phyloP scores from a whole-genome alignment of 2,329 filamentous ascomycete genomes.

The Calonectria hawksworthii region DNA sequence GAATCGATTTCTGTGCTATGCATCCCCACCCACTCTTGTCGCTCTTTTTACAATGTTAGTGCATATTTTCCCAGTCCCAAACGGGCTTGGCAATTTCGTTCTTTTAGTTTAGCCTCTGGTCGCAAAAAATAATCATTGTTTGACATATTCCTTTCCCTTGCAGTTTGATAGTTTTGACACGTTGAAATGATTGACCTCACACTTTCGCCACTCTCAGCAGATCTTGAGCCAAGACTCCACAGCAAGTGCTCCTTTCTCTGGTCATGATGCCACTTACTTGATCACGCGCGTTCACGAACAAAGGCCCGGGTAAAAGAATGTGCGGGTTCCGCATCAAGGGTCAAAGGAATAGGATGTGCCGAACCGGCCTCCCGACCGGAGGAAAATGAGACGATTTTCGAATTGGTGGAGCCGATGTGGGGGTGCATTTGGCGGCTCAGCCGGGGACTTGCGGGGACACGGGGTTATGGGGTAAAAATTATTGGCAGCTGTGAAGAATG shows the following conservation, averaged over 20 bases:
- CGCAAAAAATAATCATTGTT: no score
- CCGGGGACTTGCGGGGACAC: not conserved
- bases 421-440: not conserved
- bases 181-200: not conserved
- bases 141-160: no score
- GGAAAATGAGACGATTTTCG: not conserved
- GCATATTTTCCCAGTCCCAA: no score
- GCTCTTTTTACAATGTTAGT: not conserved
- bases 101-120: no score
- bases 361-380: not conserved
- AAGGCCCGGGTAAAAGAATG: not conserved
- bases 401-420: not conserved
- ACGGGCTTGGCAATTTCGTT: no score
- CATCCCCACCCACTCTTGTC: not conserved
- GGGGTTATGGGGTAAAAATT: not conserved
- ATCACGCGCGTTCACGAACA: not conserved
- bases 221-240: not conserved
- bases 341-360: not conserved
- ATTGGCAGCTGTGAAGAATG: slow-evolving; percentile 1
- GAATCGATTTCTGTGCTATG: not conserved
- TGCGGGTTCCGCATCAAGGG: not conserved
- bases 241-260: not conserved
- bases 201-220: not conserved
- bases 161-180: not conserved
- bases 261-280: not conserved